Conservation (phyloP, 2,329 filamentous ascomycete genomes). For the Zalaria obscura region DNA sequence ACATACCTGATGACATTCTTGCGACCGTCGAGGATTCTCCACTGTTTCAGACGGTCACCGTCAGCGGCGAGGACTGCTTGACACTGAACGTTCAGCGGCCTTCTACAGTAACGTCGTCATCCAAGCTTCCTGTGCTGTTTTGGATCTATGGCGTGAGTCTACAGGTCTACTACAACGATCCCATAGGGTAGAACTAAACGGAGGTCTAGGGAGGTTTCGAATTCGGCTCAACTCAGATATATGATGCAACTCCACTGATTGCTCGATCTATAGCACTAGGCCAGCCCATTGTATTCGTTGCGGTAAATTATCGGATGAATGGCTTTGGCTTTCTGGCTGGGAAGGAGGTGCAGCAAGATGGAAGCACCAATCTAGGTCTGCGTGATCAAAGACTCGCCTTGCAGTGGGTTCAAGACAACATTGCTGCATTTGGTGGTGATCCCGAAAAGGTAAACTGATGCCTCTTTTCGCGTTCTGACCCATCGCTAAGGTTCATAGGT, state of each 20-base stretch:
- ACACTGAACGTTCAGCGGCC: slow-evolving; percentile 29
- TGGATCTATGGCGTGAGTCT: slow-evolving; percentile 30
- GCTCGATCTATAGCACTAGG: slow-evolving; percentile 29
- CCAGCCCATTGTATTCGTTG: slow-evolving; percentile 59
- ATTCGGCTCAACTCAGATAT: slow-evolving; percentile 23
- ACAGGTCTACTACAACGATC: not conserved
- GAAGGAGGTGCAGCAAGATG: slow-evolving; percentile 18
- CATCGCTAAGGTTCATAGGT: too few relatives aligned
- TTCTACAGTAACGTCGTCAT: slow-evolving; percentile 18
- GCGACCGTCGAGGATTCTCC: slow-evolving; percentile 24
- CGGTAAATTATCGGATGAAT: slow-evolving; percentile 51
- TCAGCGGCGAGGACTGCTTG: slow-evolving; percentile 29
- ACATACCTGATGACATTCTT: slow-evolving; percentile 21
- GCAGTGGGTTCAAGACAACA: slow-evolving; percentile 16
- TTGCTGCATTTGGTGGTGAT: slow-evolving; percentile 66
- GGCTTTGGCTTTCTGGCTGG: slow-evolving; percentile 21
- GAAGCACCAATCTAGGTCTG: slow-evolving; percentile 19
- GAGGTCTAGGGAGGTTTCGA: slow-evolving; percentile 16
- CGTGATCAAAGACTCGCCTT: slow-evolving; percentile 16
- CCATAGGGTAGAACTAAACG: not conserved
- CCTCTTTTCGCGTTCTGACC: not conserved
- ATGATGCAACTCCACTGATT: slow-evolving; percentile 26
- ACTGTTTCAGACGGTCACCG: slow-evolving; percentile 20
- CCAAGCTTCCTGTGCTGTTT: slow-evolving; percentile 32
- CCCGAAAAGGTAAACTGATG: slow-evolving; percentile 60